Evolutionary conservation across 164 flowering plant species (phyloP).

Genomic region (Nymphaea thermarum): DNA sequence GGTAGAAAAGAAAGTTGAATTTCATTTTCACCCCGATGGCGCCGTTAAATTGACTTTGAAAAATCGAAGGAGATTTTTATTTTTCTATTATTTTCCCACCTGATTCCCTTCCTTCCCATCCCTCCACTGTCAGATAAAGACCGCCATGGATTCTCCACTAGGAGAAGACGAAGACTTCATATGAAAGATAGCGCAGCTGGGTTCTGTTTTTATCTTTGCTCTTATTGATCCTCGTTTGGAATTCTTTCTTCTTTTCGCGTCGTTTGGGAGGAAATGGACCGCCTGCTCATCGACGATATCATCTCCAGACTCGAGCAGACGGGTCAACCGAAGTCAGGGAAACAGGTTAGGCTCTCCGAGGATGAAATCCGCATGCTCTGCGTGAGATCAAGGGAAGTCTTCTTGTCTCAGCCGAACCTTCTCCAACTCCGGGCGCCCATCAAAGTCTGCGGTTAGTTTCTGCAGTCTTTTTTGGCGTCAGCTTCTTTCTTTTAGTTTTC

Average conservation of each 20-base stretch:
- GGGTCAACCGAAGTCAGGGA: not conserved
- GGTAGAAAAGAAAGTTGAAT: not conserved
- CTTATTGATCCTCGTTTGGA: not conserved
- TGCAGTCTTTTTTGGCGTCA: not conserved
- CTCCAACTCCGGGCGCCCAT: not conserved
- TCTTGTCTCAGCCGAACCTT: not conserved
- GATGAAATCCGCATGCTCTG: not conserved
- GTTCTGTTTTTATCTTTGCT: too few species aligned
- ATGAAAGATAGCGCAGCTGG: too few species aligned
- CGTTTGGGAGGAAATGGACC: not conserved
- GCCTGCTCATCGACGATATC: not conserved
- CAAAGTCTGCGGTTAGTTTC: not conserved
- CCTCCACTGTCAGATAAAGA: not conserved
- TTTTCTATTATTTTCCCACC: too few species aligned
- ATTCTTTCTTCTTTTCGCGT: not conserved
- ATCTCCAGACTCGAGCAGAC: not conserved
- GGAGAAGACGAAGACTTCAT: not conserved
- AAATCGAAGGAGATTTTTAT: not conserved
- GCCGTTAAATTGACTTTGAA: not conserved
- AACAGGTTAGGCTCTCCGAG: not conserved
- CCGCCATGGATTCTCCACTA: not conserved
- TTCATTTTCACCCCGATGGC: not conserved
- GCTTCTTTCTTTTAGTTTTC: not conserved
- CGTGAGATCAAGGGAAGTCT: not conserved
- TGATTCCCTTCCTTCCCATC: too few species aligned